phyloP scores from a whole-genome alignment of 1,139 yeast species.

The Candida sanyaensis region DNA sequence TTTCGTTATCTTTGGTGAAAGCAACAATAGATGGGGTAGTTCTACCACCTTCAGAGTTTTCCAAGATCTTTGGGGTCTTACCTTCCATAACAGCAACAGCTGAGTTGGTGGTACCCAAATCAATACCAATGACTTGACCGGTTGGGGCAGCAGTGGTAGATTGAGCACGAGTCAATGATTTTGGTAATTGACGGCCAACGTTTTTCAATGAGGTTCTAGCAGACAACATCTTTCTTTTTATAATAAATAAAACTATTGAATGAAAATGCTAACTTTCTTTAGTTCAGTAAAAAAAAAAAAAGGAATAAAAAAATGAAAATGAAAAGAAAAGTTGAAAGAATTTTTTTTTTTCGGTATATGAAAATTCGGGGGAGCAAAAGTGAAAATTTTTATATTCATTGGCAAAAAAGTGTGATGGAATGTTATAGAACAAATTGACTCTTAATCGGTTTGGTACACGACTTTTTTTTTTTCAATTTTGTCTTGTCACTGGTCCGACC shows the following conservation, averaged over 20 bases:
- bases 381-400: constrained; percentile 7
- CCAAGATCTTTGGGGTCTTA: constrained; percentile 92
- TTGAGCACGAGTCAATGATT: constrained; percentile 51
- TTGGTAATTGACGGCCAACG: constrained; percentile 42
- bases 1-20: constrained; percentile 86
- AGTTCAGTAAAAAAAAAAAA: not conserved
- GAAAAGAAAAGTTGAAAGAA: not conserved
- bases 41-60: constrained; percentile 98
- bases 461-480: not conserved
- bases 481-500: not conserved
- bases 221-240: constrained; percentile 37
- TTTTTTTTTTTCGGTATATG: constrained; percentile 1
- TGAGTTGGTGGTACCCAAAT: constrained; percentile 98
- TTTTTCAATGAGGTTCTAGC: constrained; percentile 46
- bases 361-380: constrained; percentile 5
- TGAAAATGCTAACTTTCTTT: not conserved
- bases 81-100: constrained; percentile 95
- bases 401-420: constrained; percentile 3
- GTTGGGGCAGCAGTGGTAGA: constrained; percentile 51
- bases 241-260: constrained; percentile 4
- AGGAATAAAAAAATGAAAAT: constrained; percentile 1
- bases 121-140: constrained; percentile 95
- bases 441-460: not conserved
- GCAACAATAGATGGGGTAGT: constrained; percentile 99
- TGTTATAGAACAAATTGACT: constrained; percentile 8